Conservation (phyloP, 228 moss, liverwort and hornwort genomes). For the Sphagnum fallax region DNA sequence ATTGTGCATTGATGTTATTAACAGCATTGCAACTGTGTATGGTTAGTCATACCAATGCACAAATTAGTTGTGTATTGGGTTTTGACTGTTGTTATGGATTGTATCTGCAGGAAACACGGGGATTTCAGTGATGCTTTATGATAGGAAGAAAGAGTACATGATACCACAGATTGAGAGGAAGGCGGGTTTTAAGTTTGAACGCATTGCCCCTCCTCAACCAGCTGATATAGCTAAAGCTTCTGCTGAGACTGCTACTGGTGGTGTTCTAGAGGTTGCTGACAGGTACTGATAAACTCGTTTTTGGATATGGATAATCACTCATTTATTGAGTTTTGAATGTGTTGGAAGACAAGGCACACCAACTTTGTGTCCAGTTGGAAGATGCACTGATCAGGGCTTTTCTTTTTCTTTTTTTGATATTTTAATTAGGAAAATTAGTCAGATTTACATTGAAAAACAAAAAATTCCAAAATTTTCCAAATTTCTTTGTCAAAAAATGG, state of each 20-base stretch:
- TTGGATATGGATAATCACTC: not conserved
- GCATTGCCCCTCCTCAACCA: constrained; percentile 67
- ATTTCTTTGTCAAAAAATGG: no score
- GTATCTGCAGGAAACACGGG: constrained; percentile 60
- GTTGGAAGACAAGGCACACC: not conserved
- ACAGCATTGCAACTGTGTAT: no score
- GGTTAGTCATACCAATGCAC: no score
- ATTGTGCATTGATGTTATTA: no score
- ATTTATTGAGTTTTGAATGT: not conserved
- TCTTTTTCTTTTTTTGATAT: no score
- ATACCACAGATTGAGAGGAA: constrained; percentile 73
- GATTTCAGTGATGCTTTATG: constrained; percentile 75
- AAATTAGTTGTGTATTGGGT: no score
- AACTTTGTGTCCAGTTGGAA: no score
- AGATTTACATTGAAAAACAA: no score
- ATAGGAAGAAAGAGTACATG: constrained; percentile 92
- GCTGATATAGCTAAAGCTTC: constrained; percentile 79
- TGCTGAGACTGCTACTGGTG: constrained; percentile 46
- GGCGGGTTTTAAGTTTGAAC: constrained; percentile 82
- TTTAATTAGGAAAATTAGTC: no score
- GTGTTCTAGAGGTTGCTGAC: constrained; percentile 46
- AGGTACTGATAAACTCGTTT: constrained; percentile 13
- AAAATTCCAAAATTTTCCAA: no score
- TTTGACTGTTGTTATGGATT: no score
- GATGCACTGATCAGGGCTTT: no score